These are phyloP conservation scores for Debaryomyces sp. DNA, from an alignment of 1,139 yeast species.

Conservation along the genomic window DNA sequence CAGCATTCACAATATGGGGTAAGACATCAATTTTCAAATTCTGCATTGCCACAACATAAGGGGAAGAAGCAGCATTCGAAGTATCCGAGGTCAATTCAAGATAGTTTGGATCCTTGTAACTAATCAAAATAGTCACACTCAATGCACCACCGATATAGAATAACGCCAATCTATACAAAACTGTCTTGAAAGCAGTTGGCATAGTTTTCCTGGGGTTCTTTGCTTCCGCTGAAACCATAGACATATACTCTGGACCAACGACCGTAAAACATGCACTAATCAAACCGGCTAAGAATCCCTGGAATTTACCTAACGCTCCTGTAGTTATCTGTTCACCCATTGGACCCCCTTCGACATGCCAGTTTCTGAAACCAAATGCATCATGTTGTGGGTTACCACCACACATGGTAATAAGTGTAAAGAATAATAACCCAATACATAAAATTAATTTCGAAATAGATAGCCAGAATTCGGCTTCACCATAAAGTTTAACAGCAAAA, in stretches of 20 bases:
- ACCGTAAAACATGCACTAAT: conserved; percentile 67
- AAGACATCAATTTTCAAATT: conserved; percentile 40
- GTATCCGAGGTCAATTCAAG: conserved; percentile 23
- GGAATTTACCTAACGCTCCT: conserved; percentile 67
- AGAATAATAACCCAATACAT: conserved; percentile 70
- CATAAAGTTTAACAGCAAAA: conserved; percentile 73
- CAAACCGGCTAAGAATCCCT: conserved; percentile 68
- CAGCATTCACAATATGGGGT: conserved; percentile 46
- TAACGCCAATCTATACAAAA: conserved; percentile 68
- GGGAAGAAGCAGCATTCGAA: conserved; percentile 38
- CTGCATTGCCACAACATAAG: conserved; percentile 49
- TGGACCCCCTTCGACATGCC: conserved; percentile 52
- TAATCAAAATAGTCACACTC: conserved; percentile 41
- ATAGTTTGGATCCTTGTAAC: conserved; percentile 43
- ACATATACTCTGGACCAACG: conserved; percentile 84
- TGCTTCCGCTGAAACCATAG: conserved; percentile 85
- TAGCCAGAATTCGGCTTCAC: conserved; percentile 82
- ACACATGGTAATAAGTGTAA: conserved; percentile 78
- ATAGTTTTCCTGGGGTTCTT: conserved; percentile 74
- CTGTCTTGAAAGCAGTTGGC: conserved; percentile 79
- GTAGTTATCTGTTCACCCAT: conserved; percentile 57
- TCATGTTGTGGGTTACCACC: conserved; percentile 79
- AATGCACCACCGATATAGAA: conserved; percentile 61
- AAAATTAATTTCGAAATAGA: conserved; percentile 72
- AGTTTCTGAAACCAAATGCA: conserved; percentile 67